Base-by-base conservation (phyloP, 1,284 basidiomycete genomes). In the Tilletia indica region DNA sequence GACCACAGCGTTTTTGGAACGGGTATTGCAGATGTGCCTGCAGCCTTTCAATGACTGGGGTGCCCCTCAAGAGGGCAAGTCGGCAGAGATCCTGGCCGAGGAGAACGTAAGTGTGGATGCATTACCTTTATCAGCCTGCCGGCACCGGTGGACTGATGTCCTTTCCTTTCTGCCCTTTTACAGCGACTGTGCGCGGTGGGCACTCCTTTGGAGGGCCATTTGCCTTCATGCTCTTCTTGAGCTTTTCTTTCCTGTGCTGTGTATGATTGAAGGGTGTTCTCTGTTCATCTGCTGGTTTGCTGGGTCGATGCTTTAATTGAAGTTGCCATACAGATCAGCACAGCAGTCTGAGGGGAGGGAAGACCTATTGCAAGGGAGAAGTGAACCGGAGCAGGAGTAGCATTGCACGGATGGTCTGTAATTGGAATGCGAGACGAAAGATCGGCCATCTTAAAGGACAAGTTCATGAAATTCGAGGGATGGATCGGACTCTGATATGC, bases 41-140 rank as follows among this genome's bases (percentile, higher is more conserved):
- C 45, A 71, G 4, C 82, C 82, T 0, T 83, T 80, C 48, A 71
- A 80, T 12, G 76, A 74, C 36, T 80, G 76, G 76, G 76, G 77
- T 3, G 12, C 75, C 49, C 68, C 66, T 4, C 12, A 21, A 11
- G 66, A 67, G 39, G 66, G 66, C 39, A 48, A 42, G 42, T 67
- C 66, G 45, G 25, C 34, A 6, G 66, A 67, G 39, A 42, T 42
- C 36, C 61, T 64, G 19, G 61, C 61, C 14, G 66, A 67, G n/a
- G 66, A 47, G 34, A 67, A 67, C 21, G 66, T 67, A 21, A 45
- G 47, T 67, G 1, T 54, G 47, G 12, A 12, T 54, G 51, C 51
- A 54, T 21, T 11, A 48, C 31, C 8, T 6, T 3, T 31, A 2
- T 42, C 9, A 48, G 19, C 4, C 42, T n/a, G 2, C 25, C 25